Evolutionary conservation across 2,329 filamentous ascomycete species (phyloP), one percentile per base, ranked within the genome.

Genomic region (Cladosporium phlei): DNA sequence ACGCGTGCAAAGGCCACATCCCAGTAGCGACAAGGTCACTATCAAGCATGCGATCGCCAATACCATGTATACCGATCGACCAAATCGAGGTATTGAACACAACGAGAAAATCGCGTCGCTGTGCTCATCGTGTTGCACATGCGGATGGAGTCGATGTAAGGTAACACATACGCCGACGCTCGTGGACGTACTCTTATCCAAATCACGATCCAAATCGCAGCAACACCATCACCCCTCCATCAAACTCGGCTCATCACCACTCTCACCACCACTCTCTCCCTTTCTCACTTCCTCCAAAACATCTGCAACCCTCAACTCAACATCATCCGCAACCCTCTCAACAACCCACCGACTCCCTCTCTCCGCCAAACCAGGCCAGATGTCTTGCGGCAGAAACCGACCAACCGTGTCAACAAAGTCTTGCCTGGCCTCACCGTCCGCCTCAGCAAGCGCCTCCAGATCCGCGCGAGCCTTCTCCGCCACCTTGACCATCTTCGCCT

Each of bases 361-460:
- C 6, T 57, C 54, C 30, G 55, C 52, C 44, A 57, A 47, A 1
- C 56, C 57, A 38, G 56, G 53, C 58, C 58, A 60, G 12, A 64
- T 48, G 53, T 62, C 61, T 2, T 57, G 42, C 5, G 93, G 93
- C 9, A 98, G 68, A 62, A 82, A 95, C 53, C 94, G 88, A 6
- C 89, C 90, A 10, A 93, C 83, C 33, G 95, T 85, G 21, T 83
- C 75, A 25, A 86, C 78, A 64, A 98, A 97, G 0, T 77, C 72
- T 53, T 94, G 85, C 28, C 93, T 76, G 52, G 88, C 82, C 30
- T 73, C 74, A 47, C 79, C 56, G 64, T 98, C 93, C 10, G 80
- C 69, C 30, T 61, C 55, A 51, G 86, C 80, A 8, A 97, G 71
- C 60, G 80, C 82, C 49, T 90, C 82, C 7, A 96, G 76, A 55